These are phyloP conservation scores for Globisporangium recalcitrans DNA, from an alignment of 352 stramenopile genomes.

Conservation along the genomic window DNA sequence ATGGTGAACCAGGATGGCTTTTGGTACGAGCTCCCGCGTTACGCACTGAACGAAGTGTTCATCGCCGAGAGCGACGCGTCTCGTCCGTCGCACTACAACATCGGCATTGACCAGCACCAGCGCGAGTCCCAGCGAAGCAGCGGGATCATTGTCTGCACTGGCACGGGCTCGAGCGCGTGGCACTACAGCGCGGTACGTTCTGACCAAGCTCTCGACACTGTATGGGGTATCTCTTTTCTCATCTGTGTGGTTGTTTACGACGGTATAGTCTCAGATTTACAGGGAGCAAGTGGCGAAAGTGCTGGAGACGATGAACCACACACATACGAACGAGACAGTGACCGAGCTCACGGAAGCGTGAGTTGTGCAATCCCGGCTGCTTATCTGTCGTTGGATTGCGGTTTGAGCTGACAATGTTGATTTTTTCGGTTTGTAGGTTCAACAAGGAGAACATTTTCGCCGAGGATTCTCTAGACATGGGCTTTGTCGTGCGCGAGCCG, in stretches of 20 bases:
- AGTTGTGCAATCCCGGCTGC: constrained; percentile 17
- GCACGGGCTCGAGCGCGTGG: constrained; percentile 85
- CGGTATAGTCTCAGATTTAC: constrained; percentile 73
- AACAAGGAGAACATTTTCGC: constrained; percentile 85
- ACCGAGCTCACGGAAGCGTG: constrained; percentile 85
- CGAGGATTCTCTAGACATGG: constrained; percentile 82
- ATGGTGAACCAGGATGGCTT: constrained; percentile 89
- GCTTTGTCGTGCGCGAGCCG: constrained; percentile 80
- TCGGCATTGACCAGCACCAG: constrained; percentile 85
- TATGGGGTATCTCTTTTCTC: neutral
- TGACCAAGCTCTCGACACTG: neutral
- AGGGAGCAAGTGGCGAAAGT: constrained; percentile 82
- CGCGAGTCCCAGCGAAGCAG: constrained; percentile 85
- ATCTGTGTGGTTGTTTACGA: constrained; percentile 13
- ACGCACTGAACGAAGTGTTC: constrained; percentile 87
- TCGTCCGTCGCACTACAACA: constrained; percentile 84
- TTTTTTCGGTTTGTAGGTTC: constrained; percentile 34
- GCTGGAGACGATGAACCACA: constrained; percentile 80
- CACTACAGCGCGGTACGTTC: constrained; percentile 76
- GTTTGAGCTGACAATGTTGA: neutral
- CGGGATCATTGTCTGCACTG: constrained; percentile 85
- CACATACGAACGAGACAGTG: constrained; percentile 84
- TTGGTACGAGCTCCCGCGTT: constrained; percentile 83
- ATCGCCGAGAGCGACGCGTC: constrained; percentile 85
- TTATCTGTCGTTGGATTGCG: no score